These are phyloP conservation scores for Populus deltoides DNA, from an alignment of 345 rosid genomes.

Conservation along the genomic window DNA sequence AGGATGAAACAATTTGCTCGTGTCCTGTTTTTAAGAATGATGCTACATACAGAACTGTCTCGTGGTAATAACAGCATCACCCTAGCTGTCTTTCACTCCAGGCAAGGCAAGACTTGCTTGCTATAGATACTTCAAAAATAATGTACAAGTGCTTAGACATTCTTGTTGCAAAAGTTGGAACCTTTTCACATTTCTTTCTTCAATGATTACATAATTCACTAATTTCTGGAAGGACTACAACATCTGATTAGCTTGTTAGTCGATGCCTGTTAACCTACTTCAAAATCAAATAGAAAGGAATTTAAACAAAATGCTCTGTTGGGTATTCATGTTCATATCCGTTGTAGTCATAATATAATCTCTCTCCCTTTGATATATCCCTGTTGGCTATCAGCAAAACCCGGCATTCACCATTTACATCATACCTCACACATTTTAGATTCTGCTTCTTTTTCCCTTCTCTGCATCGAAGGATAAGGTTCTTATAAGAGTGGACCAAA, in stretches of 20 bases:
- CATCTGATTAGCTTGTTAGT: background rate
- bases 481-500: background rate
- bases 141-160: background rate
- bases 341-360: slow-evolving; percentile 29
- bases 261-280: background rate
- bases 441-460: slow-evolving; percentile 37
- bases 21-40: background rate
- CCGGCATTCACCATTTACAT: slow-evolving; percentile 24
- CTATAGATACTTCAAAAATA: background rate
- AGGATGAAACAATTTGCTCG: background rate
- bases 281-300: background rate
- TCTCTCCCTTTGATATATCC: slow-evolving; percentile 30
- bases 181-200: background rate
- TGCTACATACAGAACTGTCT: too few species aligned
- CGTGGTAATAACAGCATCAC: background rate
- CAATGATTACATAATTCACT: background rate
- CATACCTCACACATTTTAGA: slow-evolving; percentile 31
- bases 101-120: background rate
- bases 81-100: background rate
- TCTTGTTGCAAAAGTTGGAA: background rate
- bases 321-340: slow-evolving; percentile 35
- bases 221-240: background rate
- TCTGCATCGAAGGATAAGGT: slow-evolving; percentile 14
- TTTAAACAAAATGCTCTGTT: slow-evolving; percentile 28
- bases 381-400: slow-evolving; percentile 31